Evolutionary conservation across 257 asterid species (phyloP), one percentile per base, ranked within the genome.

Genomic region (Rehmannia glutinosa): DNA sequence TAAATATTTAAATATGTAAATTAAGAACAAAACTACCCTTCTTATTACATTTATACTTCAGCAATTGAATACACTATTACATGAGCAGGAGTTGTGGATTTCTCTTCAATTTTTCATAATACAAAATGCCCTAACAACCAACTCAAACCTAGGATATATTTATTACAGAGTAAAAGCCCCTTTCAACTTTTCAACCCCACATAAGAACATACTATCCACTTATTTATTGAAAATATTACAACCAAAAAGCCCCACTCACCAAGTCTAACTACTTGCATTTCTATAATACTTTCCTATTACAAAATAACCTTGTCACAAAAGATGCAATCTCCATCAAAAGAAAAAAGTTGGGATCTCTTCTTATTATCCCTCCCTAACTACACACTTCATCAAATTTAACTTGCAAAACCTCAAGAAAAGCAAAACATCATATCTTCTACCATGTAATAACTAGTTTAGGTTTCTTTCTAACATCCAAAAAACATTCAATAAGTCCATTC

Each of bases 401-500:
- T 39, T 25, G 16, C 53, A 70, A 62, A 64, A 50, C 64, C 49
- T 35, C 4, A 46, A 61, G n/a, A 20, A 39, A 43, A 64, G 16
- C 78, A 77, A 62, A 57, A 28, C 82, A 55, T 10, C 39, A 47
- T 21, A 43, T 38, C 35, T 33, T 39, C 71, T 35, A 52, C 71
- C 69, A 23, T 35, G 30, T 43, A 33, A 28, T 32, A 24, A 25
- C 52, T 64, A 64, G 33, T 19, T 67, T 57, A 23, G 17, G 19
- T 68, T 50, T 8, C 52, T 24, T 13, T 45, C 72, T 17, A 52
- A 51, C n/a, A n/a, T n/a, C n/a, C n/a, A 68, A 32, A 59, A 4
- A 28, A 68, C 38, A 1, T 30, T 62, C 76, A 73, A 24, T 81
- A 69, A 74, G 70, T 53, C 75, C 83, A 81, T 11, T 72, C 77